A percentile compares a stretch with the other conserved stretches of the same genome.
Conservation (phyloP, 2,329 filamentous ascomycete species). For the Hysterium pulicare region DNA sequence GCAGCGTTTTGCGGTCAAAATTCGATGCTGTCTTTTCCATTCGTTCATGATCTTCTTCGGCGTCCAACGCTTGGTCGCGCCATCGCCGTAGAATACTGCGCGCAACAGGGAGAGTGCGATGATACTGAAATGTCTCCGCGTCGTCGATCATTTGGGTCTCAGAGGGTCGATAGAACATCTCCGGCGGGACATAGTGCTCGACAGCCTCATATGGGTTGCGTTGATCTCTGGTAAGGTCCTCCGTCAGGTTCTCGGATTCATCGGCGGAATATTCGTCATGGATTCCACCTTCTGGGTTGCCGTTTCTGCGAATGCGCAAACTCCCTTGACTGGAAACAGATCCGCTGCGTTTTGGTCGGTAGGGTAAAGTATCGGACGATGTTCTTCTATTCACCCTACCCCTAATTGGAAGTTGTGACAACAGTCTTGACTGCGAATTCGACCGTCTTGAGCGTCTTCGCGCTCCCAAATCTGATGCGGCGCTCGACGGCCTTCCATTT, state of each 20-base stretch:
- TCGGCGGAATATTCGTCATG: constrained; percentile 25
- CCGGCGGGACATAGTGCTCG: constrained; percentile 19
- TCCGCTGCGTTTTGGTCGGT: constrained; percentile 18
- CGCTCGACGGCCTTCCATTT: constrained; percentile 16
- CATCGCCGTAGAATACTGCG: constrained; percentile 42
- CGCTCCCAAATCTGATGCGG: constrained; percentile 14
- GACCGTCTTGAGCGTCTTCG: constrained; percentile 2
- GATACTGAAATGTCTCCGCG: constrained; percentile 42
- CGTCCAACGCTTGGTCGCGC: constrained; percentile 41
- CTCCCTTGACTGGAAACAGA: constrained; percentile 38
- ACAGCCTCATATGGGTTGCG: constrained; percentile 13
- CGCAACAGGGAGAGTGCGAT: constrained; percentile 24
- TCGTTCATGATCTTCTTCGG: constrained; percentile 21
- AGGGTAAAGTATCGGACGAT: constrained; percentile 16
- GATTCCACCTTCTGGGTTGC: constrained; percentile 10
- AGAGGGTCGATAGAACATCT: constrained; percentile 47
- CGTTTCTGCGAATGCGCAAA: constrained; percentile 26
- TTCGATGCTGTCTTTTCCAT: constrained; percentile 38
- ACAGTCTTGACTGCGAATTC: constrained; percentile 13
- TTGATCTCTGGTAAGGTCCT: neutral
- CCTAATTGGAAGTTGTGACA: constrained; percentile 23
- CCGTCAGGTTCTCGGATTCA: constrained; percentile 19
- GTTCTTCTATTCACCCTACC: constrained; percentile 20
- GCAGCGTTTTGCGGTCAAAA: constrained; percentile 50
- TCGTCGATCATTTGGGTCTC: constrained; percentile 51